phyloP scores from a whole-genome alignment of 305 asterid species.

The Vinca major region DNA sequence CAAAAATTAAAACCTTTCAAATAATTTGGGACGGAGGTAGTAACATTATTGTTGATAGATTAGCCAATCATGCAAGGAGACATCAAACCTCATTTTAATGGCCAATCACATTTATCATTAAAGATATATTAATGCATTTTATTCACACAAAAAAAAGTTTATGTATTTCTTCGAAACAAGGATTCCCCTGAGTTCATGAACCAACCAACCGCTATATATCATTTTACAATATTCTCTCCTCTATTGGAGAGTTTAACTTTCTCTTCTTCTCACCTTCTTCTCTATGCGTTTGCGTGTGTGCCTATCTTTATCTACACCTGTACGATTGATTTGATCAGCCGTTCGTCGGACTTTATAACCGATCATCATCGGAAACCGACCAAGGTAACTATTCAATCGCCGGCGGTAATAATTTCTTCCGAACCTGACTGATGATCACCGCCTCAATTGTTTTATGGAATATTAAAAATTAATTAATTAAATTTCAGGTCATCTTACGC shows the following conservation, averaged over 20 bases:
- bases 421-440: slow-evolving; percentile 8
- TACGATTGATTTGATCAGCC: slow-evolving; percentile 7
- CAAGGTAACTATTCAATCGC: not conserved
- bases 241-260: not conserved
- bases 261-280: not conserved
- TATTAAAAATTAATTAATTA: not conserved
- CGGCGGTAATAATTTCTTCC: not conserved
- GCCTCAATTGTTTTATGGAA: not conserved
- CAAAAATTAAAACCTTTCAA: too few species aligned
- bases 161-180: too few species aligned
- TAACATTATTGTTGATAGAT: too few species aligned
- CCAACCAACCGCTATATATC: slow-evolving; percentile 12
- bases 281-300: slow-evolving; percentile 17
- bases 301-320: slow-evolving; percentile 10
- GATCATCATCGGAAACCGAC: slow-evolving; percentile 12
- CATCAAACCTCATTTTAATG: too few species aligned
- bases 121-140: too few species aligned
- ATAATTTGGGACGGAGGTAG: too few species aligned
- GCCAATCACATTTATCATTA: too few species aligned
- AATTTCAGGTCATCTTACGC: not conserved
- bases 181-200: slow-evolving; percentile 7
- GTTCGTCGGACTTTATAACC: slow-evolving; percentile 2
- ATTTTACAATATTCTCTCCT: slow-evolving; percentile 6
- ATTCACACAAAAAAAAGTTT: too few species aligned
- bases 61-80: too few species aligned